These are phyloP conservation scores for Cyberlindnera americana DNA, from an alignment of 805 yeast genomes.

Conservation along the genomic window DNA sequence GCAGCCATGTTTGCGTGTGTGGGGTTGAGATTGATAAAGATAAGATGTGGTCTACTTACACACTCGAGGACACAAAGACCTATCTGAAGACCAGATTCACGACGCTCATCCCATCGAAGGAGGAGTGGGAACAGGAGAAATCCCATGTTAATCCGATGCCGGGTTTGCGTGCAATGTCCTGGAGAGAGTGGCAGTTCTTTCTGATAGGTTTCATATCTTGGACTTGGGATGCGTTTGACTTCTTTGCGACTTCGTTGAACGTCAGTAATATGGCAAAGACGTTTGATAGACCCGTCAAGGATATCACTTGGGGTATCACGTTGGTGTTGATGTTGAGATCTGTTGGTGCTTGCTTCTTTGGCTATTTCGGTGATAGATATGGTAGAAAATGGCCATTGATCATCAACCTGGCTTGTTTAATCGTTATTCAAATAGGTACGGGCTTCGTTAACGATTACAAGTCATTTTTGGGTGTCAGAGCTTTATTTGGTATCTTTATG, in stretches of 20 bases:
- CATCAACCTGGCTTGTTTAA: slow-evolving; percentile 42
- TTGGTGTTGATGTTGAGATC: slow-evolving; percentile 66
- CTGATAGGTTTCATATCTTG: slow-evolving; percentile 52
- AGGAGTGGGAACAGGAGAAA: slow-evolving; percentile 32
- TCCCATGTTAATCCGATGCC: slow-evolving; percentile 56
- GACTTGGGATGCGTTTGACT: slow-evolving; percentile 68
- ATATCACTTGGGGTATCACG: slow-evolving; percentile 56
- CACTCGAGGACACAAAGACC: too few species aligned
- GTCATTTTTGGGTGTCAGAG: slow-evolving; percentile 60
- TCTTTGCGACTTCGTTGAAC: slow-evolving; percentile 32
- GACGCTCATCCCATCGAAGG: slow-evolving; percentile 45
- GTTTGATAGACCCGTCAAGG: slow-evolving; percentile 15
- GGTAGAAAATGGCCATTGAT: slow-evolving; percentile 61
- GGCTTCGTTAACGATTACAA: slow-evolving; percentile 55
- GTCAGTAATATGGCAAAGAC: background rate
- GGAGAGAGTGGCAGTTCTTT: slow-evolving; percentile 53
- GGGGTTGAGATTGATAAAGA: too few species aligned
- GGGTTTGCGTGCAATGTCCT: slow-evolving; percentile 44
- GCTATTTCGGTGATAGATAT: slow-evolving; percentile 53
- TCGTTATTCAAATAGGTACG: slow-evolving; percentile 56
- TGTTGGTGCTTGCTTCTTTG: slow-evolving; percentile 62
- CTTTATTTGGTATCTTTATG: slow-evolving; percentile 57
- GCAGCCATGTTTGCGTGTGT: too few species aligned
- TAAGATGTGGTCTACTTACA: too few species aligned
- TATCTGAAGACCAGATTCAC: background rate